Evolutionary conservation across 176 grass and related monocot genomes (phyloP), one percentile per base, ranked within the genome.

Genomic region (Lolium rigidum): DNA sequence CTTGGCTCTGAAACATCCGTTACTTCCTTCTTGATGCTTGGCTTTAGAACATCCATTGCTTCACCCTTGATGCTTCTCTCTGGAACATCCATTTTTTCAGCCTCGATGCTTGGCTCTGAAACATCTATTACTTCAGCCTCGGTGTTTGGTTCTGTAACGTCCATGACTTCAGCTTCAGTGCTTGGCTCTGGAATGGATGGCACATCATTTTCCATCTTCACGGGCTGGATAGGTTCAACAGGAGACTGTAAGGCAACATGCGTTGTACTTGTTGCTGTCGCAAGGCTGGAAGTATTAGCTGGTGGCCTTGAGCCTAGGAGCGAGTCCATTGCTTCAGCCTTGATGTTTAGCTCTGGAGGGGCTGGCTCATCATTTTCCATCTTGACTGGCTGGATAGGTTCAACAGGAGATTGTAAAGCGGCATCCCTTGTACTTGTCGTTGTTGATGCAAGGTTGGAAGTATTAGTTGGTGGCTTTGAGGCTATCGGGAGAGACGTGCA

Each of bases 111-210:
- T 44, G 69, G 68, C 17, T 44, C 17, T 46, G 39, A 4, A 71
- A 71, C 39, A 51, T 74, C 55, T 73, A 81, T 47, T 35, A 20
- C 38, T 76, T 74, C 86, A 51, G 8, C 66, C 58, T 86, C 74
- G 7, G 58, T 35, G 56, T 50, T 67, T 83, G 83, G 26, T 44
- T 91, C 57, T 56, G 76, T 77, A 84, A 44, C n/a, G 65, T 70
- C 49, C 60, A 78, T 50, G 48, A n/a, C 28, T 77, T 80, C 84
- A 48, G 9, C 74, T 49, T 86, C 41, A 4, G 58, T 44, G 47
- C 67, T 59, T 89, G 86, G n/a, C 28, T 91, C 65, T 47, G 81
- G 81, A 84, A 20, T 14, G 5, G 43, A 9, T 16, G 9, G 21
- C 71, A 78, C 39, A 14, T 38, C 47, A 57, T 48, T 62, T 70